Evolutionary conservation across 1,284 basidiomycete species (phyloP).

Genomic region (Sanguinoderma infundibulare): DNA sequence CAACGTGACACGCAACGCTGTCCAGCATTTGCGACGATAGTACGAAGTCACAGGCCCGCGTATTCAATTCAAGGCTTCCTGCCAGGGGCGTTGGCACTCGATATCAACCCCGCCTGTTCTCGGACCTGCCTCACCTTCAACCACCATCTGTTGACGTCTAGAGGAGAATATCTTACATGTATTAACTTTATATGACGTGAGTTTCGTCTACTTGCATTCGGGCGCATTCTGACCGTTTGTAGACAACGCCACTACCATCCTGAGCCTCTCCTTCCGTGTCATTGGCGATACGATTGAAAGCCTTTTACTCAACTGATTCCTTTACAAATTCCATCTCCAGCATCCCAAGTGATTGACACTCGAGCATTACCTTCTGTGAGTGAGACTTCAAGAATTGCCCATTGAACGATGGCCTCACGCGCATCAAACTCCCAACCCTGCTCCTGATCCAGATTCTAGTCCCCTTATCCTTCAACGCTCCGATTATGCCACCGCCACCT

Average conservation of each 20-base stretch:
- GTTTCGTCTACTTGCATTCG: too few species aligned
- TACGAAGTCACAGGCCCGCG: too few species aligned
- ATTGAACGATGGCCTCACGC: neutral
- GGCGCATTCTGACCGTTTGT: neutral
- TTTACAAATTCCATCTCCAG: neutral
- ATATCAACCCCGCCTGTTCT: neutral
- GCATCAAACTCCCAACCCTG: neutral
- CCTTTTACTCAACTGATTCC: too few species aligned
- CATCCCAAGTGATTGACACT: neutral
- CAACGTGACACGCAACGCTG: neutral
- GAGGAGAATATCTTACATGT: too few species aligned
- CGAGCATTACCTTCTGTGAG: constrained; percentile 1
- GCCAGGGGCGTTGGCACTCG: neutral
- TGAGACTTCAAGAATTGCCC: neutral
- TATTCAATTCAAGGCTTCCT: neutral
- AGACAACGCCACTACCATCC: neutral
- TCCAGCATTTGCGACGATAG: too few species aligned
- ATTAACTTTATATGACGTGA: neutral
- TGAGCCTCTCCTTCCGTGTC: too few species aligned
- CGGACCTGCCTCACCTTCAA: neutral
- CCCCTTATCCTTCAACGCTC: neutral
- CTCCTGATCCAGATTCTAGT: neutral
- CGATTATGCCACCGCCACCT: constrained; percentile 30
- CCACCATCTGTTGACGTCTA: neutral
- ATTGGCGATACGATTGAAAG: too few species aligned